phyloP scores from a whole-genome alignment of 352 stramenopile genomes.

The Phytophthora pinifolia region DNA sequence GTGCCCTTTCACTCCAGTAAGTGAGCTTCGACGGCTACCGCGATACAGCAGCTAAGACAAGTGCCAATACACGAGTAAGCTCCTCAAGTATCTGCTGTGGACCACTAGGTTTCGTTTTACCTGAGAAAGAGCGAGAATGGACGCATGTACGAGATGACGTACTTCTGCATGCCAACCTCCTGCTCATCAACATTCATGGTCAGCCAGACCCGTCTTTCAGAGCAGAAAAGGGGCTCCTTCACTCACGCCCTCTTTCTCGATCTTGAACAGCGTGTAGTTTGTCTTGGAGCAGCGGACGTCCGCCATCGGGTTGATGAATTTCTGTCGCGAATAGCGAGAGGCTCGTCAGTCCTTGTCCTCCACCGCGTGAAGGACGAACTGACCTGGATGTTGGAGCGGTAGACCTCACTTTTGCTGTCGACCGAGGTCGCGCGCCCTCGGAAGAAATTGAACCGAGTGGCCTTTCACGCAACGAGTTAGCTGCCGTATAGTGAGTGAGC shows the following conservation, averaged over 20 bases:
- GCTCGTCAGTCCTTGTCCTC: too few species aligned
- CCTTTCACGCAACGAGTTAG: constrained; percentile 22
- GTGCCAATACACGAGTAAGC: background rate
- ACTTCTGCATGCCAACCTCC: constrained; percentile 71
- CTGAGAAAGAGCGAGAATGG: constrained; percentile 83
- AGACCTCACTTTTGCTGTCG: constrained; percentile 34
- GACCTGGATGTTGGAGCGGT: constrained; percentile 53
- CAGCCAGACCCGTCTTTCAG: background rate
- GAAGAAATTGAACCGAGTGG: constrained; percentile 55
- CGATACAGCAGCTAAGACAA: constrained; percentile 62
- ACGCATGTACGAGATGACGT: constrained; percentile 73
- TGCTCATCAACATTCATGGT: constrained; percentile 12
- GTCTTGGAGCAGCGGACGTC: constrained; percentile 68
- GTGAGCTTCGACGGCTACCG: constrained; percentile 64
- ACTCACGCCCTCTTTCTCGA: constrained; percentile 79
- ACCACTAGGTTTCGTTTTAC: constrained; percentile 24
- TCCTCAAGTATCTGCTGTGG: background rate
- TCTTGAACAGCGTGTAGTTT: constrained; percentile 72
- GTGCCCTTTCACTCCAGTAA: constrained; percentile 52
- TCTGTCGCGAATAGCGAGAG: constrained; percentile 39
- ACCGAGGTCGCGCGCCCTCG: constrained; percentile 31
- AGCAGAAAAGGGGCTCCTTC: too few species aligned
- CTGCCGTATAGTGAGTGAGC: background rate
- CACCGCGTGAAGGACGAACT: background rate
- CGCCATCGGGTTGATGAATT: constrained; percentile 82